These are phyloP conservation scores for Candida koratica DNA, from an alignment of 805 yeast genomes.

Conservation along the genomic window DNA sequence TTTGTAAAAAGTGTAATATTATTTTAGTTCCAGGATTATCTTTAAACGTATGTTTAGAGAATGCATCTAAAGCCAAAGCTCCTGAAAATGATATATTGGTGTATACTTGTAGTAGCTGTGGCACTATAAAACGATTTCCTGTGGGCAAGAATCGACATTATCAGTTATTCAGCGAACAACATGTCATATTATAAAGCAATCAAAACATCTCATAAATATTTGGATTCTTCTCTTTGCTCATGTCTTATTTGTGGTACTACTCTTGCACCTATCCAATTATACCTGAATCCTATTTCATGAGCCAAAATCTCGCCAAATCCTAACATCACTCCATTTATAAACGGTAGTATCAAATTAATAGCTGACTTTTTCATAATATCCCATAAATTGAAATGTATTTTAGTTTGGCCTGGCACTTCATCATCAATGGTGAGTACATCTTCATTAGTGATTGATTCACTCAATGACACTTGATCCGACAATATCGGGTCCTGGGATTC, in stretches of 20 bases:
- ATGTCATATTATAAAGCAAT: neutral
- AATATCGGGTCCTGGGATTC: no score
- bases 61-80: constrained; percentile 31
- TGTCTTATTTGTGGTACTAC: constrained; percentile 42
- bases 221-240: constrained; percentile 17
- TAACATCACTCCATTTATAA: constrained; percentile 89
- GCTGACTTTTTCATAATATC: constrained; percentile 48
- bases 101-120: constrained; percentile 51
- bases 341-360: constrained; percentile 78
- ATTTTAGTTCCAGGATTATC: constrained; percentile 48
- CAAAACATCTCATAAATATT: constrained; percentile 11
- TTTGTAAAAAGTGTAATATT: constrained; percentile 66
- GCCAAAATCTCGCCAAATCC: constrained; percentile 96
- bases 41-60: constrained; percentile 36
- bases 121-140: constrained; percentile 52
- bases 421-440: constrained; percentile 21
- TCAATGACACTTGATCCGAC: constrained; percentile 27
- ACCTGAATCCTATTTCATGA: constrained; percentile 81
- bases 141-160: constrained; percentile 54
- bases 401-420: constrained; percentile 11
- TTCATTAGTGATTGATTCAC: constrained; percentile 25
- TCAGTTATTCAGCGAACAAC: constrained; percentile 42
- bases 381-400: constrained; percentile 27
- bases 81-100: constrained; percentile 45
- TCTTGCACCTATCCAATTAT: constrained; percentile 71